Evolutionary conservation across 768 basidiomycete genomes (phyloP).

Genomic region (Auricularia sp.): DNA sequence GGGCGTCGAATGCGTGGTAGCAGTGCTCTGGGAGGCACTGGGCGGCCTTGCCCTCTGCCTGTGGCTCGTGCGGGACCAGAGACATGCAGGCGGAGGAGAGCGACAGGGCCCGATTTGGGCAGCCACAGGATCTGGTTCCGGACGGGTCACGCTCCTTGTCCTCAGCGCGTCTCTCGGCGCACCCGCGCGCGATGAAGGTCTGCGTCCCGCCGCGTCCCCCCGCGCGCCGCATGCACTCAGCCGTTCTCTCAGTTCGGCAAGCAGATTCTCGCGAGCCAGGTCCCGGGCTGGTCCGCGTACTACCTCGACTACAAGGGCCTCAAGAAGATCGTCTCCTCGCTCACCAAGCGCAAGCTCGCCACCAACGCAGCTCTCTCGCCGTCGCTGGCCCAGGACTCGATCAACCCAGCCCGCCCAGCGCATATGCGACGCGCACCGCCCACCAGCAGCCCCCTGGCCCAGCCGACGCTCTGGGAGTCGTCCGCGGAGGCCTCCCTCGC

Average conservation of each 20-base stretch:
- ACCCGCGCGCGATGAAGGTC: neutral
- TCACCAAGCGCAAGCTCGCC: conserved; percentile 80
- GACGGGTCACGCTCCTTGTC: neutral
- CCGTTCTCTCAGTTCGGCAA: conserved; percentile 74
- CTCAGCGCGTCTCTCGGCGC: neutral
- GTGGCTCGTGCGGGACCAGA: neutral
- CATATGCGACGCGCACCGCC: conserved; percentile 8
- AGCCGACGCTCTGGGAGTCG: conserved; percentile 10
- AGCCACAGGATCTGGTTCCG: neutral
- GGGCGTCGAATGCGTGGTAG: conserved; percentile 70
- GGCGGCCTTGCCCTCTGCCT: neutral
- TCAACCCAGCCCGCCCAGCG: conserved; percentile 24
- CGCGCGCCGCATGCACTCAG: neutral
- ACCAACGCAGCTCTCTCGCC: conserved; percentile 60
- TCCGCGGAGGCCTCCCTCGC: conserved; percentile 12
- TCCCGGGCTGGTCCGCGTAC: conserved; percentile 91
- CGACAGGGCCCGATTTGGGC: neutral
- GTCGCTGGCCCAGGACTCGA: conserved; percentile 23
- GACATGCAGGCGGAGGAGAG: neutral
- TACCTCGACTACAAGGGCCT: conserved; percentile 98
- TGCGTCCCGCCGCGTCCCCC: neutral
- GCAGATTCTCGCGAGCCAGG: conserved; percentile 89
- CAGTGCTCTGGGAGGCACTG: conserved; percentile 66
- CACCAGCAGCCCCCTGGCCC: conserved; percentile 7
- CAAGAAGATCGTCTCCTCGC: conserved; percentile 96